Evolutionary conservation across 176 grass and related monocot genomes (phyloP).

Genomic region (Dendrocalamus sinicus): DNA sequence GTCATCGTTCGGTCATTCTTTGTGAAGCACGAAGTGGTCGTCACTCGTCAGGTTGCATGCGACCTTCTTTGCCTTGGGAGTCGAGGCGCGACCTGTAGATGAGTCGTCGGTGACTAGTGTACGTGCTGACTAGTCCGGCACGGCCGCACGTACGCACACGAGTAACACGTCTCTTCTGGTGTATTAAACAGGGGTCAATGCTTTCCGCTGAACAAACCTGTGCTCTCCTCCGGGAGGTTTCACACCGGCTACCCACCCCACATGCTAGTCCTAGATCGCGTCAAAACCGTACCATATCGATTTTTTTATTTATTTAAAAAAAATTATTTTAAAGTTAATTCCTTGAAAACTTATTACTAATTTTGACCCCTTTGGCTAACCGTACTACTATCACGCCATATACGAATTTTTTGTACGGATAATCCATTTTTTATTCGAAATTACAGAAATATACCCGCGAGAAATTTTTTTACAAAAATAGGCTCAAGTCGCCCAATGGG

Average conservation of each 20-base stretch:
- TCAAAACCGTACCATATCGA: background rate
- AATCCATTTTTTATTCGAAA: too few species aligned
- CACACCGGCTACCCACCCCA: constrained; percentile 1
- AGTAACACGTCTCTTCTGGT: background rate
- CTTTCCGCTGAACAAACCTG: constrained; percentile 24
- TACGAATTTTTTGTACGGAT: too few species aligned
- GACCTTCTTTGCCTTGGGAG: background rate
- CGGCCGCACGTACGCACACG: background rate
- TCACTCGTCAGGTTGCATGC: background rate
- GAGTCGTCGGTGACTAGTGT: constrained; percentile 39
- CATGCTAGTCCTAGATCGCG: background rate
- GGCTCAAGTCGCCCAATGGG: too few species aligned
- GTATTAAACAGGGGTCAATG: constrained; percentile 38
- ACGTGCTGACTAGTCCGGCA: constrained; percentile 14
- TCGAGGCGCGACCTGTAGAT: background rate
- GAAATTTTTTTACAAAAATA: too few species aligned
- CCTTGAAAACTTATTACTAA: too few species aligned
- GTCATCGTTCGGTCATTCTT: background rate
- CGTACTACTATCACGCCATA: too few species aligned
- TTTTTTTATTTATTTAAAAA: too few species aligned
- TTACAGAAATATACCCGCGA: too few species aligned
- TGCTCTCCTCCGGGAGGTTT: background rate
- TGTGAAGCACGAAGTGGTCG: constrained; percentile 33
- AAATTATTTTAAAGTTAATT: too few species aligned
- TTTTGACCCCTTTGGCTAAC: too few species aligned